A percentile compares a stretch with the other conserved stretches of the same genome.
Evolutionary conservation across 78 protist species (phyloP).

Genomic region (Chrysochromulina tobinii): DNA sequence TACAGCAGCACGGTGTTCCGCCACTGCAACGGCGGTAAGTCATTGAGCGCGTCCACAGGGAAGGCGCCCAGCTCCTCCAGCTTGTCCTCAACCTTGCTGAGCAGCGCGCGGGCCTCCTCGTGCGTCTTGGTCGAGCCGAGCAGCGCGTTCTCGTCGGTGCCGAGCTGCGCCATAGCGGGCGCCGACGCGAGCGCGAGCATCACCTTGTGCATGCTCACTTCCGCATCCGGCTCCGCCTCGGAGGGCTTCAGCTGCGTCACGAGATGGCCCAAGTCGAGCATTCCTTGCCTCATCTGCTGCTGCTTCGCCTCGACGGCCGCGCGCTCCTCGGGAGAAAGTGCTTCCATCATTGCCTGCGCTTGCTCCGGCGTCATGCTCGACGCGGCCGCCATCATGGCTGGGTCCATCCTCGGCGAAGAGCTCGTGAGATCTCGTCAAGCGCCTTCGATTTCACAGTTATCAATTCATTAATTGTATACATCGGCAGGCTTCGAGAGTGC

Average conservation of each 20-base stretch:
- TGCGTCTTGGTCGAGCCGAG: not conserved
- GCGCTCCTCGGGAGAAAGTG: too few species aligned
- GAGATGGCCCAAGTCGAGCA: not conserved
- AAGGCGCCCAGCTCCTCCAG: not conserved
- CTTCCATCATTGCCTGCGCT: too few species aligned
- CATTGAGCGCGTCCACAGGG: not conserved
- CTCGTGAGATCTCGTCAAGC: too few species aligned
- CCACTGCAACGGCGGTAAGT: not conserved
- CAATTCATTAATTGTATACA: too few species aligned
- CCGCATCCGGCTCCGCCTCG: not conserved
- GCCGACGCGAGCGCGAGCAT: not conserved
- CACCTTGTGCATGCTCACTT: not conserved
- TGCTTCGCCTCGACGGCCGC: not conserved
- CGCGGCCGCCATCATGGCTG: too few species aligned
- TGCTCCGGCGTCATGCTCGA: too few species aligned
- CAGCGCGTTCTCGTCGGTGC: not conserved
- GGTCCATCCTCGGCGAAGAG: too few species aligned
- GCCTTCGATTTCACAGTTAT: too few species aligned
- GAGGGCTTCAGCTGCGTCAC: not conserved
- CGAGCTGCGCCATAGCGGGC: not conserved
- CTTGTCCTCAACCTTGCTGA: not conserved
- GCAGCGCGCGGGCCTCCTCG: not conserved
- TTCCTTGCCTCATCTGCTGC: not conserved
- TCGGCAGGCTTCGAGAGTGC: too few species aligned
- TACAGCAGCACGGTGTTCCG: not conserved